Evolutionary conservation across 2,329 filamentous ascomycete genomes (phyloP).

Genomic region (Kalmusia sp.): DNA sequence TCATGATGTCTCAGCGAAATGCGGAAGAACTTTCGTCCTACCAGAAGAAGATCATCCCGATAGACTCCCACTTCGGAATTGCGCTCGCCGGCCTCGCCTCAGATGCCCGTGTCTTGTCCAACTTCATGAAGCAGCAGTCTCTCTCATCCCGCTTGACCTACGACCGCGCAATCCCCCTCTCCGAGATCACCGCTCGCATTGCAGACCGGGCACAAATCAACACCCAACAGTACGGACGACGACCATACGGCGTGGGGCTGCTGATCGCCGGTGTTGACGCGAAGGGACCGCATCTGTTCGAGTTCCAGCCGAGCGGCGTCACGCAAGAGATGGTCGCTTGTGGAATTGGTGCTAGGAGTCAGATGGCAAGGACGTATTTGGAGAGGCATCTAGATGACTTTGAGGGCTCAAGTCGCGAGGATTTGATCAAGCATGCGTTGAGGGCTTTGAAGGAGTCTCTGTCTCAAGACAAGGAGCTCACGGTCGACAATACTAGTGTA

Average conservation of each 20-base stretch:
- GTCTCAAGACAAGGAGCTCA: slow-evolving; percentile 96
- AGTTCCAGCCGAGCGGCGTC: slow-evolving; percentile 96
- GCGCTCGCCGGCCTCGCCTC: slow-evolving; percentile 96
- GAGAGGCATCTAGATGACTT: slow-evolving; percentile 91
- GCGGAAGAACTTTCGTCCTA: slow-evolving; percentile 99
- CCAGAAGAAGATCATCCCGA: slow-evolving; percentile 98
- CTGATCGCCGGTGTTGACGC: slow-evolving; percentile 94
- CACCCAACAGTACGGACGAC: slow-evolving; percentile 96
- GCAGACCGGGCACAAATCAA: slow-evolving; percentile 97
- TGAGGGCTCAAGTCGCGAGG: slow-evolving; percentile 75
- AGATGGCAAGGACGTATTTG: slow-evolving; percentile 97
- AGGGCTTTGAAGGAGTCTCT: slow-evolving; percentile 93
- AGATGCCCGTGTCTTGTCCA: slow-evolving; percentile 97
- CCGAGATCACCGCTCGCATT: slow-evolving; percentile 88
- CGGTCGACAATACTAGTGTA: slow-evolving; percentile 94
- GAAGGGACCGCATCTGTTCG: slow-evolving; percentile 92
- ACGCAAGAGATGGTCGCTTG: slow-evolving; percentile 97
- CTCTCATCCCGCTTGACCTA: slow-evolving; percentile 95
- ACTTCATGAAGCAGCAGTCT: slow-evolving; percentile 99
- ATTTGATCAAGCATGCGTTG: slow-evolving; percentile 89
- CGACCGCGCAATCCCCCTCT: slow-evolving; percentile 89
- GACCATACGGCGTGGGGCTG: slow-evolving; percentile 93
- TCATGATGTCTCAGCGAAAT: slow-evolving; percentile 72
- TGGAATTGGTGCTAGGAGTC: slow-evolving; percentile 92
- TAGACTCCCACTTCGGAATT: slow-evolving; percentile 95